Percentiles rank a stretch among this genome's conserved stretches.
These are phyloP conservation scores for Malbranchea cinnamomea DNA, from an alignment of 2,329 filamentous ascomycete genomes.

Conservation along the genomic window DNA sequence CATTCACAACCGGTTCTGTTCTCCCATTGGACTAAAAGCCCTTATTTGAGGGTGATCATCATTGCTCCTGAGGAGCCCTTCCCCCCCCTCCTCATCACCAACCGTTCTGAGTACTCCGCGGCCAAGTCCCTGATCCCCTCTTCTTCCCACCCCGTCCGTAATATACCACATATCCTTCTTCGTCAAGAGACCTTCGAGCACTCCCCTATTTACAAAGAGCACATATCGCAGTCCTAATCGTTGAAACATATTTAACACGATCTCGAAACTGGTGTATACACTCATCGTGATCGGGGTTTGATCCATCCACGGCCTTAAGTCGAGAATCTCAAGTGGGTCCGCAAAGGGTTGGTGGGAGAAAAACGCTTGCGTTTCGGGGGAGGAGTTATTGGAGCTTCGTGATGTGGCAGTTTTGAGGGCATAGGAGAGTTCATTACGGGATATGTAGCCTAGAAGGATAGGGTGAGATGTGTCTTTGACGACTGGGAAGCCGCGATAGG, in stretches of 20 bases:
- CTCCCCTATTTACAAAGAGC: constrained; percentile 68
- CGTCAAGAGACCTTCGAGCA: constrained; percentile 70
- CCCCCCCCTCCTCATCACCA: constrained; percentile 18
- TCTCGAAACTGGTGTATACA: constrained; percentile 57
- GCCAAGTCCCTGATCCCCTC: constrained; percentile 17
- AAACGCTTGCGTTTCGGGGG: constrained; percentile 60
- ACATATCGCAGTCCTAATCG: constrained; percentile 85
- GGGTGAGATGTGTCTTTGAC: constrained; percentile 64
- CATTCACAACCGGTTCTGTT: constrained; percentile 5
- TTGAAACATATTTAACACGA: constrained; percentile 89
- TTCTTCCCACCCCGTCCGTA: constrained; percentile 58
- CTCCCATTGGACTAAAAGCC: constrained; percentile 6
- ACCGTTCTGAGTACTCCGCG: constrained; percentile 16
- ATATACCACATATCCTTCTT: constrained; percentile 98
- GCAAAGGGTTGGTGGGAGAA: constrained; percentile 74
- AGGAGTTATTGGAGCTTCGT: constrained; percentile 33
- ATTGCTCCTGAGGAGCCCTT: no score
- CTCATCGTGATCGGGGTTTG: constrained; percentile 90
- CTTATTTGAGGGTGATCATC: constrained; percentile 7
- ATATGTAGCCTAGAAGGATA: constrained; percentile 82
- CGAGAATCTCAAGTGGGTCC: constrained; percentile 62
- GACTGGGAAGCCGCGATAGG: constrained; percentile 83
- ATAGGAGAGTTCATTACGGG: constrained; percentile 73
- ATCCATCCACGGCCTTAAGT: constrained; percentile 96
- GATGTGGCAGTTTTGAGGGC: constrained; percentile 52